These are phyloP conservation scores for Fraxinus quadrangulata DNA, from an alignment of 257 asterid species.

Conservation along the genomic window DNA sequence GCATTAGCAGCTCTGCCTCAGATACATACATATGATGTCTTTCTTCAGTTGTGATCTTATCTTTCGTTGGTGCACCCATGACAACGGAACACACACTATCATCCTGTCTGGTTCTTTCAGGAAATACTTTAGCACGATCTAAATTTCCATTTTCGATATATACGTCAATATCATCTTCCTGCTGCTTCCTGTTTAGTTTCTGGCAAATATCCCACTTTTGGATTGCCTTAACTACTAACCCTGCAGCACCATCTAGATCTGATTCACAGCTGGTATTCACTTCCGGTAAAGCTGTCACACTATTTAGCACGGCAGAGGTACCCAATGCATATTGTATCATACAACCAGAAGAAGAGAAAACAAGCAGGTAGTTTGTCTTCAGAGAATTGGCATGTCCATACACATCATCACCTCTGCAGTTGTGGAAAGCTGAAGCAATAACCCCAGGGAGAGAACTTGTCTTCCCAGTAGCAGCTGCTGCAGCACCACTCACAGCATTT, in stretches of 20 bases:
- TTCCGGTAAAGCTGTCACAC: constrained; percentile 37
- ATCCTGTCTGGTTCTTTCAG: constrained; percentile 50
- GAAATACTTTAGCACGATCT: constrained; percentile 69
- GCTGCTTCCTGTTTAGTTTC: constrained; percentile 58
- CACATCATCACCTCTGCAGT: constrained; percentile 43
- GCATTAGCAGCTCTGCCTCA: constrained; percentile 89
- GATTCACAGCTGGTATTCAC: constrained; percentile 40
- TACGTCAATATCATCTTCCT: constrained; percentile 55
- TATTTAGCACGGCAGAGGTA: constrained; percentile 51
- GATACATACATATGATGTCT: constrained; percentile 72
- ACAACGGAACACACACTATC: constrained; percentile 35
- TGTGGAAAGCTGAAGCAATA: constrained; percentile 67
- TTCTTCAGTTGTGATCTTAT: constrained; percentile 44
- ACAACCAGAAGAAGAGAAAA: constrained; percentile 81
- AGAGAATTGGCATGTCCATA: constrained; percentile 37
- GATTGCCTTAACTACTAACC: constrained; percentile 63
- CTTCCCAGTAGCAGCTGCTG: constrained; percentile 82
- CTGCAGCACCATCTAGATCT: constrained; percentile 44
- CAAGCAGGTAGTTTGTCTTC: constrained; percentile 60
- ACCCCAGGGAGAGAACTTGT: constrained; percentile 53
- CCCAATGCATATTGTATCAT: constrained; percentile 68
- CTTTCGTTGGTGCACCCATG: constrained; percentile 27
- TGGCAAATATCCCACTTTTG: constrained; percentile 85
- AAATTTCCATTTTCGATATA: constrained; percentile 61
- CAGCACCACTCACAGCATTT: constrained; percentile 73